Conservation (phyloP, 179 eudicot species). For the Silene coronaria region DNA sequence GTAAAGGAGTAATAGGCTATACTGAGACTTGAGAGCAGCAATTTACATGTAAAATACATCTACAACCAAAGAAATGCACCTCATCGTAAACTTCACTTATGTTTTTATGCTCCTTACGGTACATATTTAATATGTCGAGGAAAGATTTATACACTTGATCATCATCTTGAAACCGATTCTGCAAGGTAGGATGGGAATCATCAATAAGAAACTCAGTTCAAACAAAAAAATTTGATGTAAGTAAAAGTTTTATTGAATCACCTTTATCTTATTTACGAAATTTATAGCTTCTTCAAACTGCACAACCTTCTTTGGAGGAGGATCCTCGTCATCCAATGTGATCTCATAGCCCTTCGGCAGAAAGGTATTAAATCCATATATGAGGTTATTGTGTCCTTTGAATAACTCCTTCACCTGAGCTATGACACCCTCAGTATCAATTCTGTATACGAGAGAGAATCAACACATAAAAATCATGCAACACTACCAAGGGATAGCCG, state of each 20-base stretch:
- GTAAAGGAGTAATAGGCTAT: background rate
- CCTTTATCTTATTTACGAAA: conserved; percentile 99
- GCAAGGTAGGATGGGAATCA: conserved; percentile 22
- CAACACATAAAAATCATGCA: background rate
- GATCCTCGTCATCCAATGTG: conserved; percentile 67
- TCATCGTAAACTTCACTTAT: conserved; percentile 86
- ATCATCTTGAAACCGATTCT: conserved; percentile 89
- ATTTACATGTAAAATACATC: background rate
- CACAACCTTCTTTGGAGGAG: conserved; percentile 70
- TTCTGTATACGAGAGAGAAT: conserved; percentile 37
- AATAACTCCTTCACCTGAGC: conserved; percentile 84
- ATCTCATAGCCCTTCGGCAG: conserved; percentile 96
- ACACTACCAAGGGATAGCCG: background rate
- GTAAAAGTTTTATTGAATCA: conserved; percentile 18
- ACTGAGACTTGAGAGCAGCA: background rate
- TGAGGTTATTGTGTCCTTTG: conserved; percentile 83
- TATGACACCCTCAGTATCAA: conserved; percentile 94
- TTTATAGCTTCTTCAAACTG: conserved; percentile 94
- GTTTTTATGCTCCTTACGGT: conserved; percentile 83
- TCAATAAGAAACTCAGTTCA: conserved; percentile 7
- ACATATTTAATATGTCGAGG: conserved; percentile 89
- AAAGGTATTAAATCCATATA: conserved; percentile 91
- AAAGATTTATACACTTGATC: conserved; percentile 91
- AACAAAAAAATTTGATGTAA: background rate
- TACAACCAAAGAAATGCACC: conserved; percentile 34